Evolutionary conservation across 331 rosid species (phyloP).

Genomic region (Ulmus americana): DNA sequence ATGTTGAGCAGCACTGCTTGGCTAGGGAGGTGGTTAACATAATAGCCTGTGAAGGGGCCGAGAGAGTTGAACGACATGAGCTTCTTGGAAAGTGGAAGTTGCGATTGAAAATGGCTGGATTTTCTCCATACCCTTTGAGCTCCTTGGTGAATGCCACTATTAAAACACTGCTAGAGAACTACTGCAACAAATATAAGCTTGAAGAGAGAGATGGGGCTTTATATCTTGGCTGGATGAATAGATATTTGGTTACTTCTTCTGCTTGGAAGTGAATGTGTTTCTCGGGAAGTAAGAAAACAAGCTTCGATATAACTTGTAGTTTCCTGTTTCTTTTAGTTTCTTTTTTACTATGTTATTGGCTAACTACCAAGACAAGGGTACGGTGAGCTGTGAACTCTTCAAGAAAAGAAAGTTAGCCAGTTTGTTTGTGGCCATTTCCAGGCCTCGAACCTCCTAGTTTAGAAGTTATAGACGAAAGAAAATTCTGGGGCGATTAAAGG

Average conservation of each 20-base stretch:
- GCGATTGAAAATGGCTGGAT: constrained; percentile 92
- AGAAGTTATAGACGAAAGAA: background rate
- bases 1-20: constrained; percentile 93
- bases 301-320: background rate
- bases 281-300: background rate
- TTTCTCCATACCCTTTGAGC: constrained; percentile 82
- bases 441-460: constrained; percentile 7
- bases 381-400: constrained; percentile 16
- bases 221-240: constrained; percentile 93
- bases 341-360: constrained; percentile 14
- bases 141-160: constrained; percentile 84
- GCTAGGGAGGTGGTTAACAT: constrained; percentile 91
- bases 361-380: constrained; percentile 26
- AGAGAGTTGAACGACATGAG: constrained; percentile 92
- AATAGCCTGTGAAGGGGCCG: constrained; percentile 85
- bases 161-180: constrained; percentile 66
- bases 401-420: constrained; percentile 19
- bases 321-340: constrained; percentile 3
- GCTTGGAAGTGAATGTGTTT: constrained; percentile 67
- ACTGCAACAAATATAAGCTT: constrained; percentile 66
- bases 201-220: constrained; percentile 77
- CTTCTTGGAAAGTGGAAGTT: constrained; percentile 81
- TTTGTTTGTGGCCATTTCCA: constrained; percentile 11
- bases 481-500: background rate
- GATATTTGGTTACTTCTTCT: constrained; percentile 89